These are phyloP conservation scores for Sanguinoderma infundibulare DNA, from an alignment of 1,284 basidiomycete species.

Conservation along the genomic window DNA sequence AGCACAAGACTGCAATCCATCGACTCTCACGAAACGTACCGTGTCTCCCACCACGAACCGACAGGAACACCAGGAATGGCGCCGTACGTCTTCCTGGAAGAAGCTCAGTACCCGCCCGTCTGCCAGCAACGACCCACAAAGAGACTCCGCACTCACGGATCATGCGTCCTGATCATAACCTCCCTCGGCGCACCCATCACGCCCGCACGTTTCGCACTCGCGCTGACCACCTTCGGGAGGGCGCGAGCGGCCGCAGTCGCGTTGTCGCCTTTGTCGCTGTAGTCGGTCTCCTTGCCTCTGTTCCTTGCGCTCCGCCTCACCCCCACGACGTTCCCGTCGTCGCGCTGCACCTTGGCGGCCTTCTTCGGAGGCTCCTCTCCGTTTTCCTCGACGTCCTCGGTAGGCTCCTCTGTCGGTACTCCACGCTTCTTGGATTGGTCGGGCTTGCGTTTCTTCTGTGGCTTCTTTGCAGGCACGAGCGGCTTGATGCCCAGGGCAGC, in stretches of 20 bases:
- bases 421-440: slow-evolving; percentile 41
- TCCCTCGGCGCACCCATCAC: slow-evolving; percentile 32
- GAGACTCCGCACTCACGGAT: slow-evolving; percentile 65
- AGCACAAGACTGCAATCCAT: background rate
- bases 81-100: slow-evolving; percentile 53
- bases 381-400: slow-evolving; percentile 23
- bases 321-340: slow-evolving; percentile 23
- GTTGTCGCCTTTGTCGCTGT: slow-evolving; percentile 41
- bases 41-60: slow-evolving; percentile 79
- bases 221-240: slow-evolving; percentile 23
- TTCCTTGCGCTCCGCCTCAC: slow-evolving; percentile 69
- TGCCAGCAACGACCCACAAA: background rate
- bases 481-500: slow-evolving; percentile 40
- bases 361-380: slow-evolving; percentile 20
- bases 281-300: slow-evolving; percentile 59
- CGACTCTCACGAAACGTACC: slow-evolving; percentile 38
- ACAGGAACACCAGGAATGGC: slow-evolving; percentile 75
- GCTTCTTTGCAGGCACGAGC: slow-evolving; percentile 23
- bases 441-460: slow-evolving; percentile 47
- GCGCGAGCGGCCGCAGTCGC: slow-evolving; percentile 16
- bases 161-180: slow-evolving; percentile 46
- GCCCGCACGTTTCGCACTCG: slow-evolving; percentile 20
- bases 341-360: slow-evolving; percentile 13
- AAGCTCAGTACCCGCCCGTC: background rate
- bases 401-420: slow-evolving; percentile 31